Evolutionary conservation across 352 stramenopile genomes (phyloP).

Genomic region (Phytophthora hibernalis): DNA sequence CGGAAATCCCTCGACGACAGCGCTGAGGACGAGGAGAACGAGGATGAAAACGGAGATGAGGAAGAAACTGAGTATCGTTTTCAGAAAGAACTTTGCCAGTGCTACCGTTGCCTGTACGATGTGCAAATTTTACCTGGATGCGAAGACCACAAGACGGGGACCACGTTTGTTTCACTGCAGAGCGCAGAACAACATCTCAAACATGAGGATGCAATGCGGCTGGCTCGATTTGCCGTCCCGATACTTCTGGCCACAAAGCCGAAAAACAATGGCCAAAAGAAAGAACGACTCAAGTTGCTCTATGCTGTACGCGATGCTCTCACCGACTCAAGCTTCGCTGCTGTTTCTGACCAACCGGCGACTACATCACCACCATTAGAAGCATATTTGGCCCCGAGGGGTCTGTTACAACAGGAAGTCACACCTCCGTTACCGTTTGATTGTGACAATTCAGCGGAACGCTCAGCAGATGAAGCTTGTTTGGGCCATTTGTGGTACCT

Average conservation of each 20-base stretch:
- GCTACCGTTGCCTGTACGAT: slow-evolving; percentile 80
- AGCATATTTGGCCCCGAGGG: slow-evolving; percentile 48
- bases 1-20: slow-evolving; percentile 8
- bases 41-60: slow-evolving; percentile 29
- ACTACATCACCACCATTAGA: slow-evolving; percentile 26
- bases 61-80: slow-evolving; percentile 38
- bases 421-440: slow-evolving; percentile 23
- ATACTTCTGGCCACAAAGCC: slow-evolving; percentile 60
- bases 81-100: slow-evolving; percentile 65
- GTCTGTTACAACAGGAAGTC: slow-evolving; percentile 41
- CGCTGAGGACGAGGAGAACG: slow-evolving; percentile 7
- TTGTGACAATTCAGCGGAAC: background rate
- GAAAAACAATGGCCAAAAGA: slow-evolving; percentile 79
- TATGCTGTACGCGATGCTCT: slow-evolving; percentile 61
- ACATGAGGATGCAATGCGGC: slow-evolving; percentile 34
- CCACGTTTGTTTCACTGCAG: slow-evolving; percentile 47
- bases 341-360: slow-evolving; percentile 21
- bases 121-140: slow-evolving; percentile 64
- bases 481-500: slow-evolving; percentile 78
- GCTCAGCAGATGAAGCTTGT: slow-evolving; percentile 34
- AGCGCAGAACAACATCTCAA: slow-evolving; percentile 24
- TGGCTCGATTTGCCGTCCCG: slow-evolving; percentile 66
- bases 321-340: slow-evolving; percentile 28
- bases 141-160: slow-evolving; percentile 67
- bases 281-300: slow-evolving; percentile 74